Percentiles rank a stretch among this genome's conserved stretches.
phyloP scores from a whole-genome alignment of 1,139 yeast species.

The Candida freyschussii region DNA sequence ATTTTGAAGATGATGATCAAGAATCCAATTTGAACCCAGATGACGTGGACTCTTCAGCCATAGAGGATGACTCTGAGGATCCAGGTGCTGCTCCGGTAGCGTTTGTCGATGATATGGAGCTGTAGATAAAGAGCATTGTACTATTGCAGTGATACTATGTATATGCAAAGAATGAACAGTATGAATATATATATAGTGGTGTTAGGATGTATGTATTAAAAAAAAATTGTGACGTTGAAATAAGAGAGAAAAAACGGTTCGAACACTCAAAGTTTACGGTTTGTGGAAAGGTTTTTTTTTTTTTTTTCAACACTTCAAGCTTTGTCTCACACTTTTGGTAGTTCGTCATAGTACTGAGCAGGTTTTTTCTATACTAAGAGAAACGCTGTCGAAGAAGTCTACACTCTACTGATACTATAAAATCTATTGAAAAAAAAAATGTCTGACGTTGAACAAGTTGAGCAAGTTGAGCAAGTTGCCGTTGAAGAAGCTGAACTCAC shows the following conservation, averaged over 20 bases:
- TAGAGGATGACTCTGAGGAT: constrained; percentile 28
- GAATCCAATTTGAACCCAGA: constrained; percentile 22
- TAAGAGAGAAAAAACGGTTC: too few relatives aligned
- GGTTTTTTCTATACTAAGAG: too few relatives aligned
- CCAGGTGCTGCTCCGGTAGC: constrained; percentile 43
- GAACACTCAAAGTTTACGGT: too few relatives aligned
- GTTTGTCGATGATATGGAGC: constrained; percentile 69
- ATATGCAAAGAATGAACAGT: neutral
- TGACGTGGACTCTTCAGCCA: constrained; percentile 44
- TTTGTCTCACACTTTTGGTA: too few relatives aligned
- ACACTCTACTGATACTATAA: constrained; percentile 28
- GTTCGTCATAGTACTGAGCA: constrained; percentile 63
- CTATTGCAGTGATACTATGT: too few relatives aligned
- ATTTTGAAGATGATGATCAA: constrained; percentile 92
- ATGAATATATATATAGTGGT: neutral
- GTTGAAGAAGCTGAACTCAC: constrained; percentile 87
- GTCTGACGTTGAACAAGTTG: constrained; percentile 84
- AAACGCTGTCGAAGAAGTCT: constrained; percentile 84
- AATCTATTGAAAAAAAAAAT: constrained; percentile 32
- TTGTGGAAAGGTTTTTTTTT: constrained; percentile 11
- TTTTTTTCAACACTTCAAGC: constrained; percentile 3
- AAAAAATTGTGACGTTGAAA: too few relatives aligned
- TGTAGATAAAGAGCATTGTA: too few relatives aligned
- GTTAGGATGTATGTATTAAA: neutral
- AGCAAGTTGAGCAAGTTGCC: constrained; percentile 75